These are phyloP conservation scores for Pseudocercospora crystallina DNA, from an alignment of 2,329 filamentous ascomycete genomes.

Conservation along the genomic window DNA sequence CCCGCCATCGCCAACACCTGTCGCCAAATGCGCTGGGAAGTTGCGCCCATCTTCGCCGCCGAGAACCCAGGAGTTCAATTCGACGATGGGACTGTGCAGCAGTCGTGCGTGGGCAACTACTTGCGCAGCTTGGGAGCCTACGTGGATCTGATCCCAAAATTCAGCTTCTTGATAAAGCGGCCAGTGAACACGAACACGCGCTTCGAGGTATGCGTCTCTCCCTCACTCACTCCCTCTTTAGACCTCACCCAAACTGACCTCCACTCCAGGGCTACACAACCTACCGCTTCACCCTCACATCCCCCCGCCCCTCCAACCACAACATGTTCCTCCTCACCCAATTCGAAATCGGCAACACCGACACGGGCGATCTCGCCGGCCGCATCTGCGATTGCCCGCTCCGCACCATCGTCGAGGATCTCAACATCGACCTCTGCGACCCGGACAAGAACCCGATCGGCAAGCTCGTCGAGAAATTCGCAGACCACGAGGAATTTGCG, in stretches of 20 bases:
- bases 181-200: slow-evolving; percentile 11
- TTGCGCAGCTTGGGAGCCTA: slow-evolving; percentile 19
- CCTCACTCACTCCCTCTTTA: slow-evolving; percentile 20
- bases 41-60: slow-evolving; percentile 24
- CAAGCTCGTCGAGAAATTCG: slow-evolving; percentile 5
- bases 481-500: slow-evolving; percentile 11
- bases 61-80: slow-evolving; percentile 27
- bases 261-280: too few relatives aligned
- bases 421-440: not conserved
- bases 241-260: not conserved
- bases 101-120: slow-evolving; percentile 25
- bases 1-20: slow-evolving; percentile 28
- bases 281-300: not conserved
- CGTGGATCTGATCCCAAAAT: slow-evolving; percentile 17
- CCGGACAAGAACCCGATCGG: slow-evolving; percentile 2
- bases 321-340: not conserved
- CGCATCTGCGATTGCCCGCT: not conserved
- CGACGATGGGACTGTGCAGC: slow-evolving; percentile 24
- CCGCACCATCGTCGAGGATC: not conserved
- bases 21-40: slow-evolving; percentile 26
- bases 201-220: slow-evolving; percentile 8
- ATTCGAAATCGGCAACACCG: not conserved
- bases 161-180: slow-evolving; percentile 18
- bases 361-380: not conserved
- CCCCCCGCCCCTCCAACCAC: not conserved